Evolutionary conservation across 306 rosid genomes (phyloP), one percentile per base, ranked within the genome.

Genomic region (Luffa aegyptiaca): DNA sequence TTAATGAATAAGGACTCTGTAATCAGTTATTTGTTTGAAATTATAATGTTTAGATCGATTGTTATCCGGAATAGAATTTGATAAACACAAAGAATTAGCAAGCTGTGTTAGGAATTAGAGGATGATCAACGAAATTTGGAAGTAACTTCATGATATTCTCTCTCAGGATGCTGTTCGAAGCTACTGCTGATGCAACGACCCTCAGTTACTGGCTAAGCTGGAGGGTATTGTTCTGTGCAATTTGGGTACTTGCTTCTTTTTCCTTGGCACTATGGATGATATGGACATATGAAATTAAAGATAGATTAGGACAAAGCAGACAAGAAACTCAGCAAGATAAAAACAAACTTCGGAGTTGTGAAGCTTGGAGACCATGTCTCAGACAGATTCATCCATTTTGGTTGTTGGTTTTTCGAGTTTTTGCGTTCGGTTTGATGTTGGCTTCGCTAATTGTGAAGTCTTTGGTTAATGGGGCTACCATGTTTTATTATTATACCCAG

Each of bases 341-440:
- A 11, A 52, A 81, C 69, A 63, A 13, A 80, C 21, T 41, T 70
- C 33, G 84, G 88, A 26, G 61, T 45, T 84, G 82, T 83, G 89
- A 92, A 85, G 86, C 86, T 52, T 90, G 97, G 96, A 92, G 86
- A 80, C 96, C 96, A 53, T 92, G 96, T 84, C 82, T 93, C 79
- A 83, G 84, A 62, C 84, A 68, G 37, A 86, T 93, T 80, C 93
- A 91, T 66, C 96, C 98, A 8, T 18, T 83, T 65, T 89, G 90
- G 88, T 75, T 93, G 84, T 84, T 93, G 86, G 85, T 36, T 84
- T 90, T 31, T 74, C 78, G 78, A 74, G 41, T 51, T 8, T 53
- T 12, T 51, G 78, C 97, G 7, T 90, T 88, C 80, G 68, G 64
- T 82, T 52, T 78, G 69, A 90, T 90, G 64, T 82, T 92, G 86